phyloP scores from a whole-genome alignment of 352 stramenopile species.

The Phytophthora pinifolia region DNA sequence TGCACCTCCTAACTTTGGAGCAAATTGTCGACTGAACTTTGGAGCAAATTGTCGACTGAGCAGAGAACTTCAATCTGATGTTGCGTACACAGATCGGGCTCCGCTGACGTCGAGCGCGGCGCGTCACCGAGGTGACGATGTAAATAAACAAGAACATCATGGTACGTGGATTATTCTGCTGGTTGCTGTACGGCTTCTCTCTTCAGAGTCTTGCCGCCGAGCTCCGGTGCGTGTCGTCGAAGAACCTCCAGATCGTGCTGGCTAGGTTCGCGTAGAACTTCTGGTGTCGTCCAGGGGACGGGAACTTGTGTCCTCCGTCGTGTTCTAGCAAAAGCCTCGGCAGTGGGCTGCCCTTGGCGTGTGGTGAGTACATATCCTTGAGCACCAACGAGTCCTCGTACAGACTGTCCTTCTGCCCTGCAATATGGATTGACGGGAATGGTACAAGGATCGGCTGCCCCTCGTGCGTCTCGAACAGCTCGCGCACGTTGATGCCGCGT shows the following conservation, averaged over 20 bases:
- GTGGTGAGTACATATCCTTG: conserved; percentile 42
- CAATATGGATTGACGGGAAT: conserved; percentile 61
- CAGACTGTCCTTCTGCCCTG: conserved; percentile 48
- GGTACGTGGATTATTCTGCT: conserved; percentile 18
- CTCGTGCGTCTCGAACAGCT: conserved; percentile 44
- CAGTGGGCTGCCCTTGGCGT: conserved; percentile 38
- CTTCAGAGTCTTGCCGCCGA: conserved; percentile 30
- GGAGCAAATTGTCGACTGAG: conserved; percentile 35
- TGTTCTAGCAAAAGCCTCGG: conserved; percentile 44
- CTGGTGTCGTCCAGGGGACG: conserved; percentile 47
- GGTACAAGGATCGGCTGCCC: conserved; percentile 42
- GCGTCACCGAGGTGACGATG: background rate
- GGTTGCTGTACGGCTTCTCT: conserved; percentile 4
- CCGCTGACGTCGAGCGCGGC: background rate
- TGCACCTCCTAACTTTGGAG: too few species aligned
- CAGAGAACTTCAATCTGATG: conserved; percentile 30
- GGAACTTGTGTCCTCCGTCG: conserved; percentile 66
- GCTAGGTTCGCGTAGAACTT: conserved; percentile 46
- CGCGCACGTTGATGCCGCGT: conserved; percentile 37
- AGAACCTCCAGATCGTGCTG: conserved; percentile 47
- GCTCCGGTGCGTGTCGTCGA: conserved; percentile 35
- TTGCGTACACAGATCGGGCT: conserved; percentile 19
- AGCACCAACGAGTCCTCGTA: conserved; percentile 47
- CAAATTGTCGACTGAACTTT: conserved; percentile 36
- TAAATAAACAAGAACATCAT: conserved; percentile 12